A percentile compares a stretch with the other conserved stretches of the same genome.
Evolutionary conservation across 495 filamentous ascomycete genomes (phyloP).

Genomic region (Penicillium simplicissimum): DNA sequence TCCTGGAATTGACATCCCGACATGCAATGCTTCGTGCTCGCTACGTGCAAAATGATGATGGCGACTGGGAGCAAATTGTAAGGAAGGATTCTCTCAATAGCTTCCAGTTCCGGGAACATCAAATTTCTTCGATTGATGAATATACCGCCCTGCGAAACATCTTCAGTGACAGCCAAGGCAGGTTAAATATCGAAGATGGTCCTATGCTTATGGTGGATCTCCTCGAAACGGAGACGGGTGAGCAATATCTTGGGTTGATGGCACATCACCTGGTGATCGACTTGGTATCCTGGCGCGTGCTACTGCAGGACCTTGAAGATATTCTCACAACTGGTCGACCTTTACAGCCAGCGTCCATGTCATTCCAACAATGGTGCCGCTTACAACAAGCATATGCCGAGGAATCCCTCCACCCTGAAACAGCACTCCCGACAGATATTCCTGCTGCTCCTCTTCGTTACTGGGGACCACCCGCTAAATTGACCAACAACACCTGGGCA

Average conservation of each 20-base stretch:
- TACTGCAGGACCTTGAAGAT: constrained; percentile 59
- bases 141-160: no score
- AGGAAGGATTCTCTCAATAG: no score
- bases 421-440: neutral
- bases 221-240: constrained; percentile 3
- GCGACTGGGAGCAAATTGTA: no score
- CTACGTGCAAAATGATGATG: no score
- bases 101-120: no score
- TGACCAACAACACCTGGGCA: no score
- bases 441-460: neutral
- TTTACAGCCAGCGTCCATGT: neutral
- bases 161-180: no score
- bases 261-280: constrained; percentile 63
- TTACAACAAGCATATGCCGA: neutral
- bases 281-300: constrained; percentile 58
- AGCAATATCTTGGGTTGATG: constrained; percentile 39
- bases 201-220: neutral
- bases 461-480: no score
- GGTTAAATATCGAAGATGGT: no score
- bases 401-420: neutral
- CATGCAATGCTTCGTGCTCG: no score
- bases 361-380: constrained; percentile 11
- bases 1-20: no score
- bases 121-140: no score
- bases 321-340: constrained; percentile 29